phyloP scores from a whole-genome alignment of 768 basidiomycete species.

The Pleurotus eryngii region DNA sequence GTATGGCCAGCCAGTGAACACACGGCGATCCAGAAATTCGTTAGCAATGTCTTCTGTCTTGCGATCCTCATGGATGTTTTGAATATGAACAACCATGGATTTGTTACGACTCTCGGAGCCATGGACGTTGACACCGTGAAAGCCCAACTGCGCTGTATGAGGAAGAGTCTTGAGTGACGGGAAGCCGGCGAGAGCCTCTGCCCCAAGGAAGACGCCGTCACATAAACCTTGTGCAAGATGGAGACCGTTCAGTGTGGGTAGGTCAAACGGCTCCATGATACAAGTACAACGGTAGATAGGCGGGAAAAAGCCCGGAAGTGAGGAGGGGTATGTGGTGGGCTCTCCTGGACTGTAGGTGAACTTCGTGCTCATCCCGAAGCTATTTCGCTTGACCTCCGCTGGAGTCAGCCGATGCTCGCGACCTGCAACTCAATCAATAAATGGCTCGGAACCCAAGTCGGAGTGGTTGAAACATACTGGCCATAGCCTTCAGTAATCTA shows the following conservation, averaged over 20 bases:
- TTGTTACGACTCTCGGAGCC: constrained; percentile 88
- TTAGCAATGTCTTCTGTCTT: constrained; percentile 73
- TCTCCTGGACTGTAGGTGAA: constrained; percentile 69
- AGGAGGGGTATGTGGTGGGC: constrained; percentile 79
- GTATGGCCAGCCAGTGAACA: constrained; percentile 92
- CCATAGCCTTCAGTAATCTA: constrained; percentile 80
- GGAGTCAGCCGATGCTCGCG: constrained; percentile 73
- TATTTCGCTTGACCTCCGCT: constrained; percentile 76
- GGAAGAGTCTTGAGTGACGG: constrained; percentile 91
- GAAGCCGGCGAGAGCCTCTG: constrained; percentile 89
- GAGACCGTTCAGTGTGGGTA: constrained; percentile 84
- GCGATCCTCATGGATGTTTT: constrained; percentile 65
- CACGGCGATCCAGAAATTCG: constrained; percentile 71
- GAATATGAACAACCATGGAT: constrained; percentile 86
- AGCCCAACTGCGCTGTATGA: constrained; percentile 68
- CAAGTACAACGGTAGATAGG: constrained; percentile 78
- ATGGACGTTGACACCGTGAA: constrained; percentile 92
- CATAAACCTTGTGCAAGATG: constrained; percentile 84
- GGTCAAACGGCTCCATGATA: constrained; percentile 76
- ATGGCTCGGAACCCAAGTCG: background rate
- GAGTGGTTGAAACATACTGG: constrained; percentile 42
- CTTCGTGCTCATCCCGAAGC: constrained; percentile 73
- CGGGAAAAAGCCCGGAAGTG: constrained; percentile 94
- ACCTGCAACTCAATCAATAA: constrained; percentile 35
- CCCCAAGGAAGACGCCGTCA: constrained; percentile 85